Evolutionary conservation across 805 yeast genomes (phyloP), one percentile per base, ranked within the genome.

Genomic region (Suhomyces pyralidae): DNA sequence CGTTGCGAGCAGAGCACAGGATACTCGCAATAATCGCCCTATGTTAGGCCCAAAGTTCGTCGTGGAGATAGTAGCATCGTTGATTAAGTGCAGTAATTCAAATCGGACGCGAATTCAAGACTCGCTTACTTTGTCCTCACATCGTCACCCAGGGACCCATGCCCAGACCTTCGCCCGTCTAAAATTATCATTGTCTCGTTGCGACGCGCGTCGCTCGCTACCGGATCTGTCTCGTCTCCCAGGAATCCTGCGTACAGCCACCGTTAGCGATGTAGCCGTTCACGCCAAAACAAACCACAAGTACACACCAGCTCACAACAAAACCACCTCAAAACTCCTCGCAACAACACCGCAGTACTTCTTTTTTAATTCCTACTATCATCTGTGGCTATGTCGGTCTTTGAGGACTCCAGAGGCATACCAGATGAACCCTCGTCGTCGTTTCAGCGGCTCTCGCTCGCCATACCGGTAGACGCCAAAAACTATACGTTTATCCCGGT

Each of bases 391-490:
- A 30, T 32, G 26, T 19, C 38, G 40, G 48, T 14, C 38, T 22
- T 40, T 40, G 28, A 45, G 30, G 28, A 26, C 7, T 14, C 49
- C 24, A 19, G 22, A 38, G 42, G 42, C 24, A 38, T 38, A 38
- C 42, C 42, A 9, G 42, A 19, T 19, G 42, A 38, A 3, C 24
- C 42, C 14, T 38, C 34, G 25, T 25, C 34, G 32, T 26, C 58
- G 30, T 58, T 65, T 52, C 65, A 58, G 52, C 53, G 62, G 30
- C 63, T 66, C 30, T 61, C 62, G 51, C 58, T 65, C n/a, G 60
- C 69, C 12, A 61, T 64, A 26, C 68, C 69, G 25, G 38, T 62
- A 10, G 71, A 67, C 49, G 58, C 65, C 50, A 58, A 62, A 10
- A 63, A 61, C 50, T 68, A 67, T 55, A 52, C 66, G 20, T 62